Conservation (phyloP, 2,329 filamentous ascomycete genomes). For the Dactylellina leptospora region DNA sequence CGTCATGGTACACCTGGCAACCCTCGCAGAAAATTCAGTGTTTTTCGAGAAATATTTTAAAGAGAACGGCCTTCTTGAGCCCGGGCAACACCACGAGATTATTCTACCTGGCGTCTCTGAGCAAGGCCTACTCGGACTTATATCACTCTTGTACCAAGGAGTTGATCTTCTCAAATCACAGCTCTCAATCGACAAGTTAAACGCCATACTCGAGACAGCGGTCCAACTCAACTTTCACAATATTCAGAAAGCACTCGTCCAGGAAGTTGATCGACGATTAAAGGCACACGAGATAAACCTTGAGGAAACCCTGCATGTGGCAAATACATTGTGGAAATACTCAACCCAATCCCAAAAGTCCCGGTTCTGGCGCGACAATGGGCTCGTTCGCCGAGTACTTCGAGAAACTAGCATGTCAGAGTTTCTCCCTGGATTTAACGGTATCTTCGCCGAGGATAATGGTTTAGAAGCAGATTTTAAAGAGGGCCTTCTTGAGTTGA, state of each 20-base stretch:
- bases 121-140: conserved; percentile 2
- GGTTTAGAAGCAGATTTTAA: background rate
- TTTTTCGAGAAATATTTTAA: background rate
- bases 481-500: background rate
- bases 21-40: background rate
- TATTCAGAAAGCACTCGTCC: background rate
- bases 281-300: background rate
- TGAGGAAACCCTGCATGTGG: conserved; percentile 3
- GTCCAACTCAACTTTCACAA: background rate
- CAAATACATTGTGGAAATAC: conserved; percentile 12
- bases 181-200: background rate
- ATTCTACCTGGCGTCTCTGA: conserved; percentile 2
- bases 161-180: background rate
- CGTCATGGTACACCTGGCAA: background rate
- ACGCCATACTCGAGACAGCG: conserved; percentile 2
- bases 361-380: conserved; percentile 17
- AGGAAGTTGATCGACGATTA: background rate
- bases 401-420: background rate
- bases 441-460: background rate
- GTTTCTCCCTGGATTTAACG: background rate
- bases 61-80: background rate
- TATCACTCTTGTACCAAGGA: background rate
- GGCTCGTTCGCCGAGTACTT: conserved; percentile 1
- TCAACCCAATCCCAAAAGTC: background rate
- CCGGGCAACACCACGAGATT: background rate